These are phyloP conservation scores for Filosporella fistucella DNA, from an alignment of 495 filamentous ascomycete species.

Conservation along the genomic window DNA sequence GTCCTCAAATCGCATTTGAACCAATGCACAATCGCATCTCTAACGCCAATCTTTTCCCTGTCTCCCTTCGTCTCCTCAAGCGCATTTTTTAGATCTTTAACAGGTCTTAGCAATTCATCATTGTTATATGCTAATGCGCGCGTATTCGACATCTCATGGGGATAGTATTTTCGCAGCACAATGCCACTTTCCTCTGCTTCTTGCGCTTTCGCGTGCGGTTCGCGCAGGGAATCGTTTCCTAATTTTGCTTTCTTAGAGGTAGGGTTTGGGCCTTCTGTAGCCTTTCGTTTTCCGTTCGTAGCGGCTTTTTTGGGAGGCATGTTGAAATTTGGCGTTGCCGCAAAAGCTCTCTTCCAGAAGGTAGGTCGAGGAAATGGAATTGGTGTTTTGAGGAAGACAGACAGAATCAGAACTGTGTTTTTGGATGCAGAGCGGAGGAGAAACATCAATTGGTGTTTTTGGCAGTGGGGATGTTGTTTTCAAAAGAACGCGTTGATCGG, in stretches of 20 bases:
- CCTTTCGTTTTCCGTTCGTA: conserved; percentile 1
- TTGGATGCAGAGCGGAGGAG: too few relatives aligned
- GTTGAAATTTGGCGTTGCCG: too few relatives aligned
- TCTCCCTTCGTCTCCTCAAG: conserved; percentile 43
- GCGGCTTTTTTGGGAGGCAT: not conserved
- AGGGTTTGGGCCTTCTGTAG: not conserved
- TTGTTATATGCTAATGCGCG: conserved; percentile 68
- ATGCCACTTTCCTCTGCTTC: conserved; percentile 63
- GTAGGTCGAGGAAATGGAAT: too few relatives aligned
- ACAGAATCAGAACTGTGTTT: too few relatives aligned
- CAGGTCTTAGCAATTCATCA: conserved; percentile 62
- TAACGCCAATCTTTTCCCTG: conserved; percentile 41
- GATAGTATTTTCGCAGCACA: conserved; percentile 77
- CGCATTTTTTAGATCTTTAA: conserved; percentile 53
- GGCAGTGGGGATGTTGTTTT: too few relatives aligned
- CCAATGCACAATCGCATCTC: conserved; percentile 79
- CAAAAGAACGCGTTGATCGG: too few relatives aligned
- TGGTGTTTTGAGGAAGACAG: too few relatives aligned
- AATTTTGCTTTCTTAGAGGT: not conserved
- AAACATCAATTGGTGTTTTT: too few relatives aligned
- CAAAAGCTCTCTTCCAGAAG: too few relatives aligned
- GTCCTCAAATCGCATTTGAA: conserved; percentile 80
- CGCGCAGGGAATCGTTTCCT: conserved; percentile 26
- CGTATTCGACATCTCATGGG: conserved; percentile 75
- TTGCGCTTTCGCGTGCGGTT: conserved; percentile 35